Evolutionary conservation across 1,284 basidiomycete genomes (phyloP), one percentile per base, ranked within the genome.

Genomic region (Puccinia triticina): DNA sequence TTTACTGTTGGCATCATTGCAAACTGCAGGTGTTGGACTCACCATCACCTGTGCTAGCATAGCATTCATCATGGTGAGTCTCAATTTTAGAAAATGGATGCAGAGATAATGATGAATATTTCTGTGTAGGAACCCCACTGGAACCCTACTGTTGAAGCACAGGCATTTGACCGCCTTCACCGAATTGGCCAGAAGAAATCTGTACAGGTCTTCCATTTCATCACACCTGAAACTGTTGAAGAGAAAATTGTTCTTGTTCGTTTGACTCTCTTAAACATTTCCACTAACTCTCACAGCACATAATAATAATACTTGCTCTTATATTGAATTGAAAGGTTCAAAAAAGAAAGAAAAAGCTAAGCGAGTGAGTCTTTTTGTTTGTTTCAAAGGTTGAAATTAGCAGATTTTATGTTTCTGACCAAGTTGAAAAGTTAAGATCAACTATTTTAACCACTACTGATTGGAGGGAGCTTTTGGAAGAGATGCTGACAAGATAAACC

Each of bases 131-230:
- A 87, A 67, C 84, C 84, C 46, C 86, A 87, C 67, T 87, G 86
- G 86, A 83, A 83, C 32, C 46, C 82, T 37, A 85, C 86, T 71
- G 84, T 86, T 85, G 86, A 87, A 82, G 82, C 86, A 14, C 86
- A 87, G 43, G 86, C 86, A 4, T 85, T 86, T 82, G 86, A 87
- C 73, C 85, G 86, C 4, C 85, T 85, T 23, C 86, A 87, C 61
- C 85, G 86, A 11, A 87, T 87, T 78, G 86, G 86, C 21, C 86
- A 87, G 48, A 48, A 29, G 8, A 77, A 67, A 11, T 1, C 21
- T 48, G 75, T 77, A 1, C 8, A 77, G 32, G 61, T 77, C 7
- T 64, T 64, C 59, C 75, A 75, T 46, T 75, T 57, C 32, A 75
- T 59, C 32, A 75, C 73, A 1, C 73, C 73, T 1, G 59, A 75